Conservation (phyloP, 495 filamentous ascomycete species). For the Annulohypoxylon maeteangense region DNA sequence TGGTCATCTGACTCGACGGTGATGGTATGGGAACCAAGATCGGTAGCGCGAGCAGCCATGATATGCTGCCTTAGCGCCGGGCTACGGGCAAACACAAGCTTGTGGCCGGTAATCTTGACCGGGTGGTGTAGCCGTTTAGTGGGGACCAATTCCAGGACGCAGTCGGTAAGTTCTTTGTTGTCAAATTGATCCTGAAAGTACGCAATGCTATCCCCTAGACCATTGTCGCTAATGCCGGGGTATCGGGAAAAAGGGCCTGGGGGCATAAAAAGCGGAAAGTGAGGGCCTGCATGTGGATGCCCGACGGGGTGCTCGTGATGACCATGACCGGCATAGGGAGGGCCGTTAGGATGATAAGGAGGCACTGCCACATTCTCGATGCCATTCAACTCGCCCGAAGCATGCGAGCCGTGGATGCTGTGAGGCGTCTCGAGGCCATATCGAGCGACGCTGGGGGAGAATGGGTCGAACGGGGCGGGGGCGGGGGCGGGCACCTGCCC, state of each 20-base stretch:
- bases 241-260: slow-evolving; percentile 27
- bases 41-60: slow-evolving; percentile 42
- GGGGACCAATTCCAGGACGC: slow-evolving; percentile 58
- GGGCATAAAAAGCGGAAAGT: slow-evolving; percentile 41
- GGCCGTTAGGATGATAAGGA: slow-evolving; percentile 45
- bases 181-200: slow-evolving; percentile 54
- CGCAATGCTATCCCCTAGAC: slow-evolving; percentile 48
- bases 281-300: slow-evolving; percentile 28
- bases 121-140: slow-evolving; percentile 50
- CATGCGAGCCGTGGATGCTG: slow-evolving; percentile 65
- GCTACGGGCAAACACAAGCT: slow-evolving; percentile 64
- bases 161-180: slow-evolving; percentile 59
- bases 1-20: slow-evolving; percentile 57
- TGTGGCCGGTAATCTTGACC: slow-evolving; percentile 59
- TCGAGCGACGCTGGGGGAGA: slow-evolving; percentile 48
- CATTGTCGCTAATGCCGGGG: slow-evolving; percentile 45
- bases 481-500: slow-evolving; percentile 51
- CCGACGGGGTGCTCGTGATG: slow-evolving; percentile 41
- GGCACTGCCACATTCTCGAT: slow-evolving; percentile 47
- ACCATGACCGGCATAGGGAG: slow-evolving; percentile 43
- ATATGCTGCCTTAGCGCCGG: slow-evolving; percentile 52
- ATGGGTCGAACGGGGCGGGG: slow-evolving; percentile 51
- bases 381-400: slow-evolving; percentile 54
- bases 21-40: slow-evolving; percentile 49
- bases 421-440: slow-evolving; percentile 62